Base-by-base conservation (phyloP, 805 yeast species). In the Cyberlindnera saturnus region DNA sequence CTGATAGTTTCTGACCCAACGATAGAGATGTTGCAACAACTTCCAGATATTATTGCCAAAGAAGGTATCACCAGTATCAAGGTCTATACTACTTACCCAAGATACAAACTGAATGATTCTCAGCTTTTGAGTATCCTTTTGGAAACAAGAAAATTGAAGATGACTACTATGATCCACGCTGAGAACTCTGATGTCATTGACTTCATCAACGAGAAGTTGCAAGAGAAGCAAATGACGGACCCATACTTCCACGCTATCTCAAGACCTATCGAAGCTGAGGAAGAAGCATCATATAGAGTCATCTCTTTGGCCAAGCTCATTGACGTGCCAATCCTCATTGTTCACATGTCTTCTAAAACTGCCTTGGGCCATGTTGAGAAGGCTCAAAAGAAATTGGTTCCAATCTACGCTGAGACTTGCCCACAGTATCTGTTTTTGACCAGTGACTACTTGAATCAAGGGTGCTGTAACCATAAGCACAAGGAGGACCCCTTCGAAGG, bases 121-220 rank as follows among this genome's bases (percentile, higher is more conserved):
- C 68, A 71, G 42, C 47, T 73, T 20, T 47, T 73, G 53, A 63
- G 62, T 15, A 62, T 69, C 6, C 48, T 73, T 48, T 50, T 63
- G 17, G 65, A 63, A 16, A 67, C 69, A 10, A 61, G 76, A 34
- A 62, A 64, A 39, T 50, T 67, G 32, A 66, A 69, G 10, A 64
- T 73, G 52, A 73, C 77, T 6, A 67, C 73, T 1, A 70, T 73
- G 74, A 65, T 72, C 26, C 78, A 73, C 49, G 77, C 78, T n/a
- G 78, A 73, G 50, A 72, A 72, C 52, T 64, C 70, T 39, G 77
- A 73, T 43, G 63, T 73, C 39, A 71, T 73, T 35, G 59, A 61
- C 26, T 69, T 65, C 49, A 59, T 69, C 47, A 66, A 63, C 42
- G 66, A 66, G 32, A 67, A 68, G 39, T 55, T 72, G n/a, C 66